Conservation (phyloP, 352 stramenopile species). For the Pythium vanterpoolii region DNA sequence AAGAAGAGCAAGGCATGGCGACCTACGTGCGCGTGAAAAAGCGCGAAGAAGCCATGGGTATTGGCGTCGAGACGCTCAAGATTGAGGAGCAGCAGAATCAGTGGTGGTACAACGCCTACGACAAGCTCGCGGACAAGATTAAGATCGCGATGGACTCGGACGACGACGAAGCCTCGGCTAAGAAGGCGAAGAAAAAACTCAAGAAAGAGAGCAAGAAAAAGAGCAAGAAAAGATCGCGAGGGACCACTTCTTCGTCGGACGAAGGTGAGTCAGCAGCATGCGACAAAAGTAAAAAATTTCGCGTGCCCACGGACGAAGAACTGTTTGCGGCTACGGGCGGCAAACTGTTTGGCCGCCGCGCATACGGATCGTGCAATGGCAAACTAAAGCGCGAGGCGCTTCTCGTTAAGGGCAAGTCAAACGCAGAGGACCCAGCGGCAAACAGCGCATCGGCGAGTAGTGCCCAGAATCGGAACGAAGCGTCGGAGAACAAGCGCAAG, state of each 20-base stretch:
- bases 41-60: slow-evolving; percentile 90
- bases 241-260: slow-evolving; percentile 25
- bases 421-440: background rate
- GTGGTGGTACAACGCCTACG: slow-evolving; percentile 89
- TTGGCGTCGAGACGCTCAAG: slow-evolving; percentile 82
- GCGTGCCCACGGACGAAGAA: slow-evolving; percentile 92
- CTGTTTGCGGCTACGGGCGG: slow-evolving; percentile 95
- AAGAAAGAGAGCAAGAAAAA: slow-evolving; percentile 59
- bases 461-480: slow-evolving; percentile 1
- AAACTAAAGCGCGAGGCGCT: slow-evolving; percentile 83
- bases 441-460: slow-evolving; percentile 1
- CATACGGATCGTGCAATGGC: slow-evolving; percentile 84
- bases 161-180: slow-evolving; percentile 40
- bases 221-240: slow-evolving; percentile 36
- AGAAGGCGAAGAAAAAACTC: slow-evolving; percentile 54
- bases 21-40: slow-evolving; percentile 94
- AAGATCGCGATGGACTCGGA: slow-evolving; percentile 68
- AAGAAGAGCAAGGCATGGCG: slow-evolving; percentile 91
- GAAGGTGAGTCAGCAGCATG: slow-evolving; percentile 19
- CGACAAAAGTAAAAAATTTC: slow-evolving; percentile 43
- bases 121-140: slow-evolving; percentile 86
- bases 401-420: slow-evolving; percentile 31
- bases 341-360: slow-evolving; percentile 93
- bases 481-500: slow-evolving; percentile 21
- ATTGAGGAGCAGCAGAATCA: slow-evolving; percentile 66